Conservation (phyloP, 495 filamentous ascomycete species). For the Saxophila tyrrhenica region DNA sequence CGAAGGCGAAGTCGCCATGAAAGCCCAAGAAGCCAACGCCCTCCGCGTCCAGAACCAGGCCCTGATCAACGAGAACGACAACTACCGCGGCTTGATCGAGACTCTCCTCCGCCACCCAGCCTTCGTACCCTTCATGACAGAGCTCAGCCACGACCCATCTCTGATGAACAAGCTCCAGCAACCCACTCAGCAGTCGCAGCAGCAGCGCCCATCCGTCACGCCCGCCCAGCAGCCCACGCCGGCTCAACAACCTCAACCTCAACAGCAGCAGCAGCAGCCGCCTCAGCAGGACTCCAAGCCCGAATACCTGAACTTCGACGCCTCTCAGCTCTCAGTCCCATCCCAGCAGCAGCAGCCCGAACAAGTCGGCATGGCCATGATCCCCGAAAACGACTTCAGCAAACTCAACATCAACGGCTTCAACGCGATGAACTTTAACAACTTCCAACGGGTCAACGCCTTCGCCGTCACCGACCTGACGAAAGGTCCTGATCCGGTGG, state of each 20-base stretch:
- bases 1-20: conserved; percentile 68
- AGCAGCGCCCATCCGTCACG: conserved; percentile 10
- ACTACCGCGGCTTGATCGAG: conserved; percentile 63
- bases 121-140: conserved; percentile 70
- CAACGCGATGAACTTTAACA: conserved; percentile 42
- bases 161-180: conserved; percentile 6
- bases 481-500: conserved; percentile 40
- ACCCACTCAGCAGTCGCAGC: conserved; percentile 19
- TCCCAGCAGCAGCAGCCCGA: conserved; percentile 36
- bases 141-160: conserved; percentile 36
- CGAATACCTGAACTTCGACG: conserved; percentile 17
- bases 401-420: conserved; percentile 55
- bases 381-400: conserved; percentile 49
- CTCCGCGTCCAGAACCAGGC: conserved; percentile 59
- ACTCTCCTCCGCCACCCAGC: conserved; percentile 78
- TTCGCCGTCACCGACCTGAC: conserved; percentile 71
- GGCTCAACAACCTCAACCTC: conserved; percentile 32
- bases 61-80: conserved; percentile 68
- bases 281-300: conserved; percentile 29
- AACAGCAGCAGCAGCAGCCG: conserved; percentile 33
- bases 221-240: conserved; percentile 27
- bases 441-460: conserved; percentile 60
- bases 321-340: conserved; percentile 36
- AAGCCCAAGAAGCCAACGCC: conserved; percentile 60
- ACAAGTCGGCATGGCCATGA: conserved; percentile 59